These are phyloP conservation scores for Cocos nucifera DNA, from an alignment of 176 grass and related monocot genomes.

Conservation along the genomic window DNA sequence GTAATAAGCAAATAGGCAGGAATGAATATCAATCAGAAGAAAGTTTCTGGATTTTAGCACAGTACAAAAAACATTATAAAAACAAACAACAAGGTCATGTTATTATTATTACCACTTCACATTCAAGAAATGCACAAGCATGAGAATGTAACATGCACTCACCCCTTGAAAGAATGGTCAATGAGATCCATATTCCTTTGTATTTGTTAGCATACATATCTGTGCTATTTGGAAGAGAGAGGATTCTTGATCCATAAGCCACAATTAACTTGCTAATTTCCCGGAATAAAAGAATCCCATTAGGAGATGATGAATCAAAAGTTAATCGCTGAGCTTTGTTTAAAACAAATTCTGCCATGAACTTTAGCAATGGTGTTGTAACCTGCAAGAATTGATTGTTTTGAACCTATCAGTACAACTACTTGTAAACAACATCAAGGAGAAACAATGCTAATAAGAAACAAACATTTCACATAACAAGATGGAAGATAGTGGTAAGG, in stretches of 20 bases:
- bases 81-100: no score
- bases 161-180: conserved; percentile 88
- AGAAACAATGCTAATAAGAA: no score
- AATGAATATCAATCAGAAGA: no score
- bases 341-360: conserved; percentile 88
- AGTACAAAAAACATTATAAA: no score
- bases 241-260: conserved; percentile 88
- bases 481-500: no score
- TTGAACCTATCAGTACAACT: no score
- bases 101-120: no score
- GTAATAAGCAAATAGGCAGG: no score
- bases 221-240: conserved; percentile 71
- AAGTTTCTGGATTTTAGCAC: no score
- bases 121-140: not conserved
- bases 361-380: conserved; percentile 91
- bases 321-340: conserved; percentile 97
- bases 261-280: conserved; percentile 99
- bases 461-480: no score
- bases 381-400: conserved; percentile 42
- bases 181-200: conserved; percentile 97
- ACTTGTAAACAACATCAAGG: no score
- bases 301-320: conserved; percentile 97
- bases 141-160: conserved; percentile 30
- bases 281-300: conserved; percentile 95
- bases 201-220: conserved; percentile 86